Conservation (phyloP, 2,329 filamentous ascomycete genomes). For the Davidsoniella neocaledoniae region DNA sequence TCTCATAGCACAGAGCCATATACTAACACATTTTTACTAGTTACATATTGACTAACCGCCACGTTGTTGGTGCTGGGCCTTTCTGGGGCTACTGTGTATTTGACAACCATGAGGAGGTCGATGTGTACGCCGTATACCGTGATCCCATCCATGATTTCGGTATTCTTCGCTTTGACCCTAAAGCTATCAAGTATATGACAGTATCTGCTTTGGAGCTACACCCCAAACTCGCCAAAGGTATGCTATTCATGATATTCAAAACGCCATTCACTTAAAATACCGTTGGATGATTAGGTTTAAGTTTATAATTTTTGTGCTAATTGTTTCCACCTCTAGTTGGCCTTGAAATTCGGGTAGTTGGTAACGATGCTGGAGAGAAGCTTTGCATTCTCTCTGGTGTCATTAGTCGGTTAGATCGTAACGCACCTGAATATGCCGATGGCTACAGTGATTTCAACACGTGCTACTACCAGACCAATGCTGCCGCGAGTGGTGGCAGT, state of each 20-base stretch:
- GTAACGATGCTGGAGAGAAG: conserved; percentile 96
- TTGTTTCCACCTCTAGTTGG: conserved; percentile 38
- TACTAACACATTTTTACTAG: conserved; percentile 18
- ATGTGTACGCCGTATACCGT: conserved; percentile 90
- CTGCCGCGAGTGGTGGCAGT: conserved; percentile 88
- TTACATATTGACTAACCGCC: conserved; percentile 74
- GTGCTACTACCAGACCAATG: conserved; percentile 94
- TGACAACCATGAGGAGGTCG: conserved; percentile 94
- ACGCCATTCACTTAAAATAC: conserved; percentile 14
- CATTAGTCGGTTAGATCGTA: conserved; percentile 87
- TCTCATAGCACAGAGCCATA: neutral
- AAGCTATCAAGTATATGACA: conserved; percentile 93
- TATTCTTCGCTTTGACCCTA: conserved; percentile 88
- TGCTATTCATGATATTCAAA: conserved; percentile 15
- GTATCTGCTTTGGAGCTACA: conserved; percentile 63
- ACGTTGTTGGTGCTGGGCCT: conserved; percentile 86
- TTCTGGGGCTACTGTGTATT: conserved; percentile 99
- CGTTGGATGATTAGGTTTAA: no score
- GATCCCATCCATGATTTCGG: conserved; percentile 98
- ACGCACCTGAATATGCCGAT: conserved; percentile 93
- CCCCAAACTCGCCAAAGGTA: conserved; percentile 62
- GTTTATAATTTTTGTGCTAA: conserved; percentile 12
- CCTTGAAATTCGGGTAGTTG: conserved; percentile 87
- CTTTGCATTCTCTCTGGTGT: conserved; percentile 94
- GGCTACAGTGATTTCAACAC: conserved; percentile 96